These are phyloP conservation scores for Epichloe bromicola DNA, from an alignment of 2,329 filamentous ascomycete species.

Conservation along the genomic window DNA sequence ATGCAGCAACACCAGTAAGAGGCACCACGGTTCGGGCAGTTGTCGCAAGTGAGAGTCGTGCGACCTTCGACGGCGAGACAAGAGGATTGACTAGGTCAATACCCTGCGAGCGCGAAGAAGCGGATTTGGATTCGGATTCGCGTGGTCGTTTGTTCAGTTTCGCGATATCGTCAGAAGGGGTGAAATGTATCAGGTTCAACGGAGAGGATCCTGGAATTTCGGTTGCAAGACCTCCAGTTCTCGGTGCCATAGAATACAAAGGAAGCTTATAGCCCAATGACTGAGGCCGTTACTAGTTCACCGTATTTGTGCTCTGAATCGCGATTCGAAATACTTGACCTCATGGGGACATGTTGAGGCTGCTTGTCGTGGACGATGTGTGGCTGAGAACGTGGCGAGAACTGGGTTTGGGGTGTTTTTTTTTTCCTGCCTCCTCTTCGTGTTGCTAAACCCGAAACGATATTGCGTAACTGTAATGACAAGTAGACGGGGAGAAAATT, in stretches of 20 bases:
- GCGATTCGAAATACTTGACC: conserved; percentile 5
- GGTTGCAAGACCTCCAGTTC: conserved; percentile 38
- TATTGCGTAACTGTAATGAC: neutral
- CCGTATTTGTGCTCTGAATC: conserved; percentile 3
- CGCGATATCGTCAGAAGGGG: conserved; percentile 27
- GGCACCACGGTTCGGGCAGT: conserved; percentile 31
- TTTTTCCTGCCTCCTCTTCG: conserved; percentile 3
- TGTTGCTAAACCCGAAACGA: conserved; percentile 4
- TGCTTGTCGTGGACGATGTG: conserved; percentile 20
- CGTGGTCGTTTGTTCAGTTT: conserved; percentile 32
- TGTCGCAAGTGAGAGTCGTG: conserved; percentile 32
- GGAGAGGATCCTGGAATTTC: conserved; percentile 31
- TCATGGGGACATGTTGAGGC: conserved; percentile 24
- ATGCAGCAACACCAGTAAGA: conserved; percentile 39
- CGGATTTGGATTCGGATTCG: conserved; percentile 33
- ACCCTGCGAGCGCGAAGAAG: conserved; percentile 21
- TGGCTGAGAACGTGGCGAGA: conserved; percentile 33
- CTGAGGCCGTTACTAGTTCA: neutral
- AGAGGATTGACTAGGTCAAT: conserved; percentile 22
- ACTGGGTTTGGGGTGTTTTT: conserved; percentile 19
- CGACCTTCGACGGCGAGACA: conserved; percentile 40
- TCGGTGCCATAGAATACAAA: conserved; percentile 35
- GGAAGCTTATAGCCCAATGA: neutral
- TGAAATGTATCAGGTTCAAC: conserved; percentile 21
- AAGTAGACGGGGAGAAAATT: neutral